These are phyloP conservation scores for Prosopis cineraria DNA, from an alignment of 306 rosid species.

Conservation along the genomic window DNA sequence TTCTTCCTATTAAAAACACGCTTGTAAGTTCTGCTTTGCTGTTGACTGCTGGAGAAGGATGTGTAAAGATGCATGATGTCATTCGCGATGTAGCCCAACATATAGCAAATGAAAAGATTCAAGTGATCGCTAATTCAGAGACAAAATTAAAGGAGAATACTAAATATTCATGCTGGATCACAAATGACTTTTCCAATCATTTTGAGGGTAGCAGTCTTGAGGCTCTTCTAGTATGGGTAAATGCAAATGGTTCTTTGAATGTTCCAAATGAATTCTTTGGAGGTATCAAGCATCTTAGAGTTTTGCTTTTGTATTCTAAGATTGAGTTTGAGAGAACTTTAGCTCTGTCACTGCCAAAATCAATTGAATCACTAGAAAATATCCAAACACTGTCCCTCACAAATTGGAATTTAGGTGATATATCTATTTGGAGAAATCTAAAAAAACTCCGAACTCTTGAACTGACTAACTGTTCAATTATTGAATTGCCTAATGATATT, in stretches of 20 bases:
- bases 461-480: too few species aligned
- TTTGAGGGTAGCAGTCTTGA: constrained; percentile 16
- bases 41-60: neutral
- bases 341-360: neutral
- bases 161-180: constrained; percentile 16
- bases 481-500: too few species aligned
- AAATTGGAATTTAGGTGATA: neutral
- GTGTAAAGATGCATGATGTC: constrained; percentile 36
- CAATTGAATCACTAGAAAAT: neutral
- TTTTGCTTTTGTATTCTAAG: neutral
- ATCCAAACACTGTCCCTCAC: neutral
- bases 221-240: neutral
- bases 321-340: neutral
- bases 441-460: constrained; percentile 32
- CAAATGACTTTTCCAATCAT: neutral
- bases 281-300: constrained; percentile 22
- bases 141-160: neutral
- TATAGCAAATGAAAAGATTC: neutral
- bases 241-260: neutral
- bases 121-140: neutral
- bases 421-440: constrained; percentile 5
- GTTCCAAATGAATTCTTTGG: neutral
- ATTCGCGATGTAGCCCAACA: constrained; percentile 4
- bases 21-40: constrained; percentile 28
- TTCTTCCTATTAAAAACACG: neutral